These are phyloP conservation scores for Coniochaeta hoffmannii DNA, from an alignment of 2,329 filamentous ascomycete genomes.

Conservation along the genomic window DNA sequence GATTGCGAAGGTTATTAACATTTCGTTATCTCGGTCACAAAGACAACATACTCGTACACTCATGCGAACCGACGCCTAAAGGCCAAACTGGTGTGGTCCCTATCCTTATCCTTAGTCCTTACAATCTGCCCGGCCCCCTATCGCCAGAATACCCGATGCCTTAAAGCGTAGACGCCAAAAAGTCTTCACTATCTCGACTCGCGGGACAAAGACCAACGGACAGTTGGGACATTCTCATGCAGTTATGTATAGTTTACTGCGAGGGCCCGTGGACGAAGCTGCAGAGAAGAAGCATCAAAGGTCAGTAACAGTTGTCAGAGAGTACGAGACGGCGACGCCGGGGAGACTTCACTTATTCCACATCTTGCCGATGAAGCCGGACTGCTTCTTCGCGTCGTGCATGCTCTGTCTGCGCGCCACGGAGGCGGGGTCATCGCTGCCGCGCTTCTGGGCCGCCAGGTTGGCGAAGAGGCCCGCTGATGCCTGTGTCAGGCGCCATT, in stretches of 20 bases:
- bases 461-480: constrained; percentile 38
- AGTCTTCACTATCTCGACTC: neutral
- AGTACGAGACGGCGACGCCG: neutral
- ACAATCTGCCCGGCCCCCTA: neutral
- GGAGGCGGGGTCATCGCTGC: constrained; percentile 29
- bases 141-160: neutral
- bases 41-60: neutral
- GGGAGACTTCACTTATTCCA: constrained; percentile 44
- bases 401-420: constrained; percentile 46
- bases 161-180: neutral
- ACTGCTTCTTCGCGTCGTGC: constrained; percentile 41
- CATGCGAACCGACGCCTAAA: neutral
- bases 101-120: neutral
- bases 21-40: neutral
- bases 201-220: neutral
- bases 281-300: neutral
- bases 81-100: neutral
- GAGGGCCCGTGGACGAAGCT: constrained; percentile 2
- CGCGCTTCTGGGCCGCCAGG: constrained; percentile 43
- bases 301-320: neutral
- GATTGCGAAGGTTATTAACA: neutral
- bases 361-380: constrained; percentile 45
- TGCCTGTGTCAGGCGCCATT: constrained; percentile 5
- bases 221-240: neutral
- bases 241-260: neutral